These are phyloP conservation scores for Yamadazyma scolyti DNA, from an alignment of 805 yeast species.

Conservation along the genomic window DNA sequence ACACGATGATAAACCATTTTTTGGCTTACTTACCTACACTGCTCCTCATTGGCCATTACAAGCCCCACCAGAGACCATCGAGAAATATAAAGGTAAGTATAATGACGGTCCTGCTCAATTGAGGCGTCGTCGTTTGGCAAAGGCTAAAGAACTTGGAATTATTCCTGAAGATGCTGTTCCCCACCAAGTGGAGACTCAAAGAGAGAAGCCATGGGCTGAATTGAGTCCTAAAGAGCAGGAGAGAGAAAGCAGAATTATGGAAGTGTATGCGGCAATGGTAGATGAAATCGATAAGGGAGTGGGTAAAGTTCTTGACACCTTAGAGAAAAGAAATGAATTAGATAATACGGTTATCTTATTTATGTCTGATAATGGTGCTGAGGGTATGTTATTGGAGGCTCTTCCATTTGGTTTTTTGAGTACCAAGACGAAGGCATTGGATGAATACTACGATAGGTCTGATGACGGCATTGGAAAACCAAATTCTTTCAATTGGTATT, in stretches of 20 bases:
- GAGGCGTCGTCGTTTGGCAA: slow-evolving; percentile 33
- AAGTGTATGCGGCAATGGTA: slow-evolving; percentile 63
- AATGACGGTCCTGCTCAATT: slow-evolving; percentile 47
- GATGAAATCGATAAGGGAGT: slow-evolving; percentile 49
- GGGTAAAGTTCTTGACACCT: slow-evolving; percentile 43
- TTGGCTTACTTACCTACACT: slow-evolving; percentile 52
- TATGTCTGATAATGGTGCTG: slow-evolving; percentile 66
- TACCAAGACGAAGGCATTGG: slow-evolving; percentile 14
- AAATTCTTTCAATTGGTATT: slow-evolving; percentile 49
- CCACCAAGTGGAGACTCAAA: slow-evolving; percentile 40
- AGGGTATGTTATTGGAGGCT: slow-evolving; percentile 57
- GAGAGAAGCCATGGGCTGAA: slow-evolving; percentile 42
- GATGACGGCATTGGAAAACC: slow-evolving; percentile 46
- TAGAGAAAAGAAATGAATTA: slow-evolving; percentile 40
- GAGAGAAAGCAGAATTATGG: slow-evolving; percentile 46
- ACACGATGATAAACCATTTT: slow-evolving; percentile 47
- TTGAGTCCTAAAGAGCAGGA: slow-evolving; percentile 32
- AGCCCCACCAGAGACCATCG: slow-evolving; percentile 48
- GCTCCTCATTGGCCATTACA: slow-evolving; percentile 71
- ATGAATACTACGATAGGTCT: slow-evolving; percentile 38
- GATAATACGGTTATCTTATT: slow-evolving; percentile 57
- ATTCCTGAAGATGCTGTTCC: slow-evolving; percentile 42
- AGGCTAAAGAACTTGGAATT: slow-evolving; percentile 44
- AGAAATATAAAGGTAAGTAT: slow-evolving; percentile 45
- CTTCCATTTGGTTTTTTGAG: slow-evolving; percentile 28